Evolutionary conservation across 2,329 filamentous ascomycete genomes (phyloP), one percentile per base, ranked within the genome.

Genomic region (Hypoxylon sp.): DNA sequence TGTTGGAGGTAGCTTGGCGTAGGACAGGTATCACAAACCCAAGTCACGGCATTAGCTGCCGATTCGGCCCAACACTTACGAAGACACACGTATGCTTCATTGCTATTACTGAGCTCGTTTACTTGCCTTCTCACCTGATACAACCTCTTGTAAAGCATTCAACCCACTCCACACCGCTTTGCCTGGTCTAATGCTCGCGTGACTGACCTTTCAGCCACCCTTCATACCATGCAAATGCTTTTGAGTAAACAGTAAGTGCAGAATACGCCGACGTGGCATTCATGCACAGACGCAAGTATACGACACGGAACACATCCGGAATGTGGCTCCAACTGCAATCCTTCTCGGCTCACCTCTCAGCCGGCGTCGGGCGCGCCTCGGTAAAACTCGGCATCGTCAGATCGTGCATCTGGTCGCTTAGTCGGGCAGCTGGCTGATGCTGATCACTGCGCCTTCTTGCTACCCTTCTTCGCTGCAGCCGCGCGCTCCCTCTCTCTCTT

Each of bases 401-500:
- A 53, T 45, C 39, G 23, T 54, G 32, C 41, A 53, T 39, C 29
- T 47, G 27, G 43, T 29, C 29, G 48, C 53, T 47, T 34, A 50
- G 29, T 45, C 39, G 30, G 45, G 12, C 37, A 56, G 30, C 48
- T 41, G 56, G 43, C 54, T 12, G 47, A 6, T 41, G 41, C 54
- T 11, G 53, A 48, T 81, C 78, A 87, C 69, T 81, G 82, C 70
- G 80, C 77, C 80, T 88, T 88, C 81, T 87, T 87, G 72, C 78
- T 78, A 61, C 81, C 78, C 45, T 62, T 73, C 68, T 75, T 79
- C 19, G 73, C 77, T 50, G 78, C 81, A 29, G 83, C 81, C 23
- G 83, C 84, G 69, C 84, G 82, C 76, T 88, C 84, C 61, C 80
- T 80, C 61, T 94, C 91, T 65, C 92, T 86, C 88, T 96, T 96